A percentile compares a stretch with the other conserved stretches of the same genome.
Conservation (phyloP, 345 rosid genomes). For the Populus simonii region DNA sequence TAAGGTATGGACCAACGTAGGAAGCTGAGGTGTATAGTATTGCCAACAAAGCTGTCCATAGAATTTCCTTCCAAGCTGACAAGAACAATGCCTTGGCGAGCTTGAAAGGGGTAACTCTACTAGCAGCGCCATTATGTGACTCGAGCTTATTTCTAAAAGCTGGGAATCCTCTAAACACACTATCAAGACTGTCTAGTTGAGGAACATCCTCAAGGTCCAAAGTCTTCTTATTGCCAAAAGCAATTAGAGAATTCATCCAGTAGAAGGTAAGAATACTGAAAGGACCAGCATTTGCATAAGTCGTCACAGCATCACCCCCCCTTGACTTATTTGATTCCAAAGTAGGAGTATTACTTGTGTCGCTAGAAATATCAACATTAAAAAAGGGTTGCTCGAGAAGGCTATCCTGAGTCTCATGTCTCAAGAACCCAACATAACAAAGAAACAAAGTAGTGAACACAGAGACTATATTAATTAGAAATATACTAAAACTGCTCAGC, state of each 20-base stretch:
- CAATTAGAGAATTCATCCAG: slow-evolving; percentile 25
- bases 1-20: slow-evolving; percentile 40
- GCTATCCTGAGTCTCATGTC: slow-evolving; percentile 25
- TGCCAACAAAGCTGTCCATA: slow-evolving; percentile 22
- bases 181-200: slow-evolving; percentile 20
- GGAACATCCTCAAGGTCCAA: slow-evolving; percentile 31
- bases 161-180: slow-evolving; percentile 20
- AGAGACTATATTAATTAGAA: too few species aligned
- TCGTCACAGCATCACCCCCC: slow-evolving; percentile 24
- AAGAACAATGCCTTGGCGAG: slow-evolving; percentile 23
- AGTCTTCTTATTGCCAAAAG: slow-evolving; percentile 22
- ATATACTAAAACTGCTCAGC: too few species aligned
- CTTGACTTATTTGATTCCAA: slow-evolving; percentile 14
- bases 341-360: not conserved
- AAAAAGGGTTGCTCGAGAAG: slow-evolving; percentile 43
- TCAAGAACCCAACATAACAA: slow-evolving; percentile 48
- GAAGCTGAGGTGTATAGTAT: slow-evolving; percentile 18
- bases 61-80: slow-evolving; percentile 22
- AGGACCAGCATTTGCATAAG: slow-evolving; percentile 24
- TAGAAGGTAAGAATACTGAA: slow-evolving; percentile 24
- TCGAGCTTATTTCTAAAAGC: slow-evolving; percentile 13
- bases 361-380: slow-evolving; percentile 21
- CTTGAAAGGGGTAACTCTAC: slow-evolving; percentile 12
- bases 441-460: slow-evolving; percentile 45
- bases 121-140: not conserved